phyloP scores from a whole-genome alignment of 2,329 filamentous ascomycete species.

The Phoma sp. region DNA sequence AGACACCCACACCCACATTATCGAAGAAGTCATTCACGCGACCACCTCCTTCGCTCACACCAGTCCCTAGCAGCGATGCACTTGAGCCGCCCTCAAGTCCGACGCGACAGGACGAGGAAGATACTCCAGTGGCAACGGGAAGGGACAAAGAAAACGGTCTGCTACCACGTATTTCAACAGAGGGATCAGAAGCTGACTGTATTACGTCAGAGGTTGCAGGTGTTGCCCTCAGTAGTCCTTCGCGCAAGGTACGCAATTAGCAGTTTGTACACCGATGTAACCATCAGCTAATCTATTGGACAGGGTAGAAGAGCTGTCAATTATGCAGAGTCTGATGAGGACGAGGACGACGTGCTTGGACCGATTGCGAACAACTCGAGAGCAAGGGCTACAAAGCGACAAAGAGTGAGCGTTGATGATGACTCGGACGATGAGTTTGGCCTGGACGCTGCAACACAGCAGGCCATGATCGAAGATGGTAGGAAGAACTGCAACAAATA shows the following conservation, averaged over 20 bases:
- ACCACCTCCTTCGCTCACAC: conserved; percentile 62
- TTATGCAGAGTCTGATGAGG: conserved; percentile 84
- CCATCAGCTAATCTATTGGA: neutral
- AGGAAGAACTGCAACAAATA: conserved; percentile 10
- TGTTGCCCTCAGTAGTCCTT: conserved; percentile 71
- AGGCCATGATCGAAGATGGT: conserved; percentile 63
- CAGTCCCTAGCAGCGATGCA: conserved; percentile 81
- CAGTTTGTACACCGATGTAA: neutral
- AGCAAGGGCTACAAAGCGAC: conserved; percentile 60
- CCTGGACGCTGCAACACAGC: conserved; percentile 62
- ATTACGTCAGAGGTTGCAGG: conserved; percentile 52
- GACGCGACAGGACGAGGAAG: conserved; percentile 67
- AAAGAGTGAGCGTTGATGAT: conserved; percentile 68
- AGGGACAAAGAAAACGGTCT: conserved; percentile 62
- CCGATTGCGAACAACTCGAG: conserved; percentile 56
- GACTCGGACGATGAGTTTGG: conserved; percentile 72
- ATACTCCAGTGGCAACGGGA: conserved; percentile 44
- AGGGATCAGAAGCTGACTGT: conserved; percentile 52
- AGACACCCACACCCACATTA: conserved; percentile 33
- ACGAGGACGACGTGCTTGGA: conserved; percentile 73
- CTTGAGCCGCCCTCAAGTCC: conserved; percentile 71
- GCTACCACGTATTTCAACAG: conserved; percentile 49
- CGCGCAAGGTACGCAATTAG: conserved; percentile 69
- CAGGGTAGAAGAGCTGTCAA: conserved; percentile 71
- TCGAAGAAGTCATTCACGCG: conserved; percentile 43